phyloP scores from a whole-genome alignment of 768 basidiomycete genomes.

The Lentinula sp. region DNA sequence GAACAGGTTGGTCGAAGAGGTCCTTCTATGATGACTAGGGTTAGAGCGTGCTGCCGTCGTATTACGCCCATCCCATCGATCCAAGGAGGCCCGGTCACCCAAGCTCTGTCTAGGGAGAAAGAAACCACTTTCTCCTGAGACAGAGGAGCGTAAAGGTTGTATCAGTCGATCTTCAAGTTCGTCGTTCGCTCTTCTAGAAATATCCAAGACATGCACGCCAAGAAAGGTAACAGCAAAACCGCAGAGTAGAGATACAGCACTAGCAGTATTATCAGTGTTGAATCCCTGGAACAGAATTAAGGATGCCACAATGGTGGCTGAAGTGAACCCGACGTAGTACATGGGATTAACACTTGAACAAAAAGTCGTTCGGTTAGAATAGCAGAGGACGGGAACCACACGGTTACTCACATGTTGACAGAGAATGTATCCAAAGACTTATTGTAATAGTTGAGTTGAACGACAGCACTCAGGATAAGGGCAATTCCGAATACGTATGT shows the following conservation, averaged over 20 bases:
- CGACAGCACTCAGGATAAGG: conserved; percentile 75
- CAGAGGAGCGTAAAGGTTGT: background rate
- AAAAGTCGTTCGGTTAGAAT: background rate
- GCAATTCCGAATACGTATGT: conserved; percentile 94
- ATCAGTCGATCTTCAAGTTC: background rate
- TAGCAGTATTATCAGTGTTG: conserved; percentile 77
- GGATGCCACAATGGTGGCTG: conserved; percentile 88
- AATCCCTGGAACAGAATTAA: conserved; percentile 97
- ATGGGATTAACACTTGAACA: conserved; percentile 82
- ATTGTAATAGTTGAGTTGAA: conserved; percentile 97
- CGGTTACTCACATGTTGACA: conserved; percentile 81
- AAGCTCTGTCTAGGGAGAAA: conserved; percentile 3
- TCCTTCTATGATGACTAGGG: background rate
- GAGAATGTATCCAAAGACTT: conserved; percentile 96
- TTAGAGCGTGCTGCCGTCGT: background rate
- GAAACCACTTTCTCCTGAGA: conserved; percentile 5
- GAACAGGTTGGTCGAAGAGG: conserved; percentile 1
- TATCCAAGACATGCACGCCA: conserved; percentile 88
- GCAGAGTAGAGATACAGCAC: conserved; percentile 80
- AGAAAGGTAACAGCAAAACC: conserved; percentile 93
- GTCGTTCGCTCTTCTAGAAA: conserved; percentile 57
- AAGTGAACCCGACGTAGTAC: conserved; percentile 96
- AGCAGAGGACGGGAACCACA: background rate
- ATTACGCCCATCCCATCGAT: conserved; percentile 2
- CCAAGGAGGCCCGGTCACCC: background rate